These are phyloP conservation scores for Glycine soja DNA, from an alignment of 306 rosid species.

Conservation along the genomic window DNA sequence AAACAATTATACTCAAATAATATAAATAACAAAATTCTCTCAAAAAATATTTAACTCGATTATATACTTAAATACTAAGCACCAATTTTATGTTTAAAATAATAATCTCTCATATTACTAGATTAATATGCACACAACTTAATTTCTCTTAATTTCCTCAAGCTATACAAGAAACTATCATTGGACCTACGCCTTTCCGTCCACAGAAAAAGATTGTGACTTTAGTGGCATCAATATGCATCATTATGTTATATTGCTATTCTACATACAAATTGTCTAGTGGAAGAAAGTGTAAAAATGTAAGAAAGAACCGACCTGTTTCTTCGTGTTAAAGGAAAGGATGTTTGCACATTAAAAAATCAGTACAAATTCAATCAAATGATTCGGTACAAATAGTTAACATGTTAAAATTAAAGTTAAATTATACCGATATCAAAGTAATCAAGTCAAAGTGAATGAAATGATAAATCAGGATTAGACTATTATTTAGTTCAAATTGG, in stretches of 20 bases:
- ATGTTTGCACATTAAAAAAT: background rate
- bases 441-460: too few species aligned
- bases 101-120: background rate
- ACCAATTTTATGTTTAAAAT: background rate
- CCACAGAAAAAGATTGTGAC: background rate
- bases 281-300: conserved; percentile 6
- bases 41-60: too few species aligned
- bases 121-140: background rate
- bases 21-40: too few species aligned
- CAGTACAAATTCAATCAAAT: too few species aligned
- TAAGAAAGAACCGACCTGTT: conserved; percentile 23
- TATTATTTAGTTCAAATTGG: too few species aligned
- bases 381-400: too few species aligned
- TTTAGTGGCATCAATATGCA: background rate
- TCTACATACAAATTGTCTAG: conserved; percentile 18
- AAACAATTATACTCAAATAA: too few species aligned
- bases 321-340: conserved; percentile 44
- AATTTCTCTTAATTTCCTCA: background rate
- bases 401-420: too few species aligned
- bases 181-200: background rate
- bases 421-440: too few species aligned
- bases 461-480: too few species aligned
- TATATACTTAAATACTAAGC: too few species aligned
- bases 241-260: background rate
- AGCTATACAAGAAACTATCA: background rate